Evolutionary conservation across 1,139 yeast genomes (phyloP).

Genomic region (Ashbya aceris): DNA sequence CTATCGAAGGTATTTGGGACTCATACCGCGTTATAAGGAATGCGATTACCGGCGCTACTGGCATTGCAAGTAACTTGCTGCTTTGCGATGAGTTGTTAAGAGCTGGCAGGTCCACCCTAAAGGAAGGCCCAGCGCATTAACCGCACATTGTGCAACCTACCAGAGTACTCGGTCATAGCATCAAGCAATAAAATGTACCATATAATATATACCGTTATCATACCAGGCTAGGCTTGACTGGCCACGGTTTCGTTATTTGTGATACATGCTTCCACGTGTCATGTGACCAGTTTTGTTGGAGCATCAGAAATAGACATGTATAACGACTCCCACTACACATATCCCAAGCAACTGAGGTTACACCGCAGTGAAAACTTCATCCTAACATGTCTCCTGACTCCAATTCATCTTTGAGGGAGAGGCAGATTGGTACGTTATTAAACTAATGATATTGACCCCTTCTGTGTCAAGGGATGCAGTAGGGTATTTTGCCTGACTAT

Average conservation of each 20-base stretch:
- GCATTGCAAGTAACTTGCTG: conserved; percentile 85
- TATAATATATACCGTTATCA: too few relatives aligned
- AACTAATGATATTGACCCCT: neutral
- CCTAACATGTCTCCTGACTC: conserved; percentile 22
- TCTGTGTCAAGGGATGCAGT: neutral
- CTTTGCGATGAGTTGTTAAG: conserved; percentile 92
- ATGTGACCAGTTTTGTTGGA: neutral
- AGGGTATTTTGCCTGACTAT: neutral
- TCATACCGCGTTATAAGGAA: conserved; percentile 88
- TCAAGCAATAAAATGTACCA: too few relatives aligned
- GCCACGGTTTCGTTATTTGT: neutral
- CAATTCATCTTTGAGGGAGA: conserved; percentile 30
- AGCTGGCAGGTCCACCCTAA: conserved; percentile 90
- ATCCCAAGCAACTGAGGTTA: too few relatives aligned
- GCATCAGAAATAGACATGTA: neutral
- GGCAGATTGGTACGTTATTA: conserved; percentile 32
- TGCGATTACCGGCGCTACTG: conserved; percentile 85
- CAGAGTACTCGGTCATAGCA: too few relatives aligned
- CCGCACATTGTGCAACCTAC: neutral
- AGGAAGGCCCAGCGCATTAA: conserved; percentile 38
- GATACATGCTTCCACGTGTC: too few relatives aligned
- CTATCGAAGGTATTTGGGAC: conserved; percentile 94
- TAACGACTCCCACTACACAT: neutral
- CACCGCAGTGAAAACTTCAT: too few relatives aligned
- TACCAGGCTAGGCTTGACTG: too few relatives aligned